These are phyloP conservation scores for Hymenoscyphus fructigenus DNA, from an alignment of 2,329 filamentous ascomycete genomes.

Conservation along the genomic window DNA sequence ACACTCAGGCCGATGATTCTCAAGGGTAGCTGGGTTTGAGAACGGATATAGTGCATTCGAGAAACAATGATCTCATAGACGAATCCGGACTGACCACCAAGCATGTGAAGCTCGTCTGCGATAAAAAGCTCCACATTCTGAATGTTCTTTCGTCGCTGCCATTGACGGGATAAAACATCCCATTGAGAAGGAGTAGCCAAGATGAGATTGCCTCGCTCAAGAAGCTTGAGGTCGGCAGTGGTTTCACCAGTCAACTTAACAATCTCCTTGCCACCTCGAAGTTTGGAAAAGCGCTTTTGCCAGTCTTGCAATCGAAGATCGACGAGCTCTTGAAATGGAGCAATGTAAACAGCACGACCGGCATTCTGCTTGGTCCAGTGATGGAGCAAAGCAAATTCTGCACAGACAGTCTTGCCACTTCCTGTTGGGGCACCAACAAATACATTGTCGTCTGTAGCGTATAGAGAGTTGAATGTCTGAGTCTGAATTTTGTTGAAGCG, in stretches of 20 bases:
- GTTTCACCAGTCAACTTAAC: slow-evolving; percentile 94
- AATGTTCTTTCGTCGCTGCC: slow-evolving; percentile 95
- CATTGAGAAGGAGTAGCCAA: slow-evolving; percentile 91
- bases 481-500: slow-evolving; percentile 98
- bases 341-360: slow-evolving; percentile 87
- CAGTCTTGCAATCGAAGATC: slow-evolving; percentile 81
- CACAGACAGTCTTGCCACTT: slow-evolving; percentile 95
- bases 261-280: slow-evolving; percentile 83
- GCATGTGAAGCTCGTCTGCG: slow-evolving; percentile 90
- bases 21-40: slow-evolving; percentile 80
- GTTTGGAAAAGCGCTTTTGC: slow-evolving; percentile 69
- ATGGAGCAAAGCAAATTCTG: slow-evolving; percentile 86
- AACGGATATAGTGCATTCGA: slow-evolving; percentile 92
- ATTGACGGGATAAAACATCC: slow-evolving; percentile 93
- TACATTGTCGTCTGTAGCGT: slow-evolving; percentile 87
- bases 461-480: slow-evolving; percentile 93
- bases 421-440: slow-evolving; percentile 91
- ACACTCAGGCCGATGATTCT: slow-evolving; percentile 89
- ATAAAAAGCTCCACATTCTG: slow-evolving; percentile 89
- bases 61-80: slow-evolving; percentile 97
- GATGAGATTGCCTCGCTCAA: slow-evolving; percentile 85
- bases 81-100: slow-evolving; percentile 83
- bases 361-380: slow-evolving; percentile 75
- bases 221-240: slow-evolving; percentile 81
- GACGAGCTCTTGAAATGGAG: slow-evolving; percentile 90